Base-by-base conservation (phyloP, 1,284 basidiomycete species). In the Austroboletus niveus region DNA sequence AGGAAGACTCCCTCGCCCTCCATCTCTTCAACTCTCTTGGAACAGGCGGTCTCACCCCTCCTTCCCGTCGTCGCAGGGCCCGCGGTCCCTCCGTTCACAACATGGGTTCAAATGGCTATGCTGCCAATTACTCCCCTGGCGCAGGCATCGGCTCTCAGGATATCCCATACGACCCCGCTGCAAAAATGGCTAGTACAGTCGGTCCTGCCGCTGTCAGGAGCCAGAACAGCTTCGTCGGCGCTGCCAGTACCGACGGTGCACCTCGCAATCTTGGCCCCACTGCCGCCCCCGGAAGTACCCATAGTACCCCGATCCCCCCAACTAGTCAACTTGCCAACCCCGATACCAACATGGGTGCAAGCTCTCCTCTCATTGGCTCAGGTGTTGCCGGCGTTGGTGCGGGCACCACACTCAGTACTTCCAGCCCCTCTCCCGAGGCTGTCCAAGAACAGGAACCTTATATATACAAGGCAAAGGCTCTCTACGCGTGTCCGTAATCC, bases 1-100 rank as follows among this genome's bases (percentile, higher is more conserved):
- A 98, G 66, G 94, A 98, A 62, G 94, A 94, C 66, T 91, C 94
- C 2, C 82, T 92, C 58, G 72, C 84, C 45, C 81, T 92, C 50
- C 79, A 92, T 68, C 62, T 96, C 54, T 89, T 98, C 80, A 94
- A 93, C 70, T 81, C 84, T 15, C 75, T 91, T 59, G 92, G 93
- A 50, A 92, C 90, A 24, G 92, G 91, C 47, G 92, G 92, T 34
- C 84, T 94, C 46, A 87, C 89, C 2, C 82, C 87, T 32, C 89
- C 89, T 45, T 85, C 83, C 8, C 80, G 87, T 52, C 80, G 86
- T 55, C 80, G 85, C 64, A 74, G 87, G 57, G 79, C 82, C 39
- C 81, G 78, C 41, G 75, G 74, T 9, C 74, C 78, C 24, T 83
- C 83, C n/a, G 72, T 82, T 54, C 82, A 86, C 64, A 81, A 81